Evolutionary conservation across 352 stramenopile genomes (phyloP), one percentile per base, ranked within the genome.

Genomic region (Salisapilia sapeloensis): DNA sequence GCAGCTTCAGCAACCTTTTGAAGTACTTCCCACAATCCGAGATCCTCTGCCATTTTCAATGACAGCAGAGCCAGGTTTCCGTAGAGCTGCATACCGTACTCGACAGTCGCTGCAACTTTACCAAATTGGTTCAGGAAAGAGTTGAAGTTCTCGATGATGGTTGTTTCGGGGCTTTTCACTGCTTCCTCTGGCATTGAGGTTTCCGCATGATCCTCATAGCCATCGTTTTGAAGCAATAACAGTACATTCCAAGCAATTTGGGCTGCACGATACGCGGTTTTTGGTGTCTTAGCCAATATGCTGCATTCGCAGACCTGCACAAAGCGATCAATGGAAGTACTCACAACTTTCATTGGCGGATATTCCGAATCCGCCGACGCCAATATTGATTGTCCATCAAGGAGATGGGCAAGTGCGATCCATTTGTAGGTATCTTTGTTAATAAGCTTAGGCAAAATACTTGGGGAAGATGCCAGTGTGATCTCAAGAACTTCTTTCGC

Each of bases 161-260:
- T 38, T 53, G 17, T 17, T 35, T 21, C 23, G n/a, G 28, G 19
- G 28, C 28, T 7, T 33, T 33, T n/a, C 8, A 33, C 9, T 7
- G 27, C 23, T 23, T 14, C 2, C 4, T 6, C 7, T 2, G 43
- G 29, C 12, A 22, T n/a, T 11, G 22, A 53, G 31, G 3, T 49
- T 26, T 1, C 42, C 31, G 4, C 24, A 36, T 21, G 49, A 29
- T 10, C 13, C 14, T 4, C 28, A 25, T 3, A 53, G 15, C 14
- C 44, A 11, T 6, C 37, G 24, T 19, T 21, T 19, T 41, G 40
- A 33, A 33, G n/a, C 3, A 40, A 55, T 10, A 84, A 42, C 2
- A 52, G 50, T 3, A 60, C 56, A 29, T 94, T 94, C 83, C 80
- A 95, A 1, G 85, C 46, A 2, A 78, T 42, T 50, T 81, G 53